Base-by-base conservation (phyloP, 345 rosid species). In the Brassica cretica region DNA sequence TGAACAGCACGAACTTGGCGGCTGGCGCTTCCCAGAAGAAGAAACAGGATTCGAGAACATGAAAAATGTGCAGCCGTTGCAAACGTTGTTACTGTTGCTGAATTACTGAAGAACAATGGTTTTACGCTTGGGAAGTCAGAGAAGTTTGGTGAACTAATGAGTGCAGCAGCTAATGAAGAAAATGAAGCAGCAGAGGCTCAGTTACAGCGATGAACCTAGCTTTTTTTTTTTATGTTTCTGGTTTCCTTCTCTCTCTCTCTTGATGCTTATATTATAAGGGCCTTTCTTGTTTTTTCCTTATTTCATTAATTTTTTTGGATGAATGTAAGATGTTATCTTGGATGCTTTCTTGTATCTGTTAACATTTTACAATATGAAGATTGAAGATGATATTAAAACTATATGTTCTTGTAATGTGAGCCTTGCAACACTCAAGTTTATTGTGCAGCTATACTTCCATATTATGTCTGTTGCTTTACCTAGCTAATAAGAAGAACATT, bases 21-120 rank as follows among this genome's bases (percentile, higher is more conserved):
- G 75, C 67, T 37, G 84, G 33, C 16, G 94, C 87, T 72, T 55
- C 81, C 12, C 80, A 70, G 79, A 91, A 90, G 92, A 91, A 85
- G n/a, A 81, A 93, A 93, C 39, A 87, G 95, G 59, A 91, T 93
- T 86, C 97, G 90, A 72, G 97, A 29, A 29, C 30, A 29, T 29
- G n/a, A n/a, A n/a, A n/a, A n/a, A n/a, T n/a, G n/a, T n/a, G n/a
- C n/a, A n/a, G n/a, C n/a, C n/a, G n/a, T n/a, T n/a, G n/a, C n/a
- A n/a, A n/a, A n/a, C n/a, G n/a, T n/a, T n/a, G n/a, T n/a, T n/a
- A n/a, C n/a, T n/a, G n/a, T n/a, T n/a, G n/a, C n/a, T n/a, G n/a
- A n/a, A n/a, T n/a, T n/a, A n/a, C n/a, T n/a, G n/a, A n/a, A n/a
- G n/a, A n/a, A n/a, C n/a, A n/a, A n/a, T n/a, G n/a, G n/a, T n/a